phyloP scores from a whole-genome alignment of 495 filamentous ascomycete genomes.

The Aspergillus leporis region DNA sequence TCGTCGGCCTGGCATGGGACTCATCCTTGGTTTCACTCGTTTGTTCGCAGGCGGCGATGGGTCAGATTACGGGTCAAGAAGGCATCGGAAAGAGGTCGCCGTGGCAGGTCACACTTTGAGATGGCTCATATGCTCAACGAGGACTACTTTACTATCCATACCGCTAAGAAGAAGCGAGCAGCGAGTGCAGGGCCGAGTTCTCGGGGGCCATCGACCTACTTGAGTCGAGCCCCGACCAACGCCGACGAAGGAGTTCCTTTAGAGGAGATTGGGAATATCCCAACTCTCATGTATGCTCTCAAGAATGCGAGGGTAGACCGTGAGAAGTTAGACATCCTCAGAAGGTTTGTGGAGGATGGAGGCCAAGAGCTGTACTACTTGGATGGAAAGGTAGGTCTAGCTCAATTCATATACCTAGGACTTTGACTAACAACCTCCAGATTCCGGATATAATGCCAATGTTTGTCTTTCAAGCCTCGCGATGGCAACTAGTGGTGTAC shows the following conservation, averaged over 20 bases:
- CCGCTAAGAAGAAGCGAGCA: constrained; percentile 38
- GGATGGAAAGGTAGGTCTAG: constrained; percentile 53
- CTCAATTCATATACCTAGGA: neutral
- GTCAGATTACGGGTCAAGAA: constrained; percentile 75
- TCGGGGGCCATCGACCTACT: constrained; percentile 32
- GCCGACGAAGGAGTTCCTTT: constrained; percentile 36
- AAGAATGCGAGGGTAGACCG: constrained; percentile 76
- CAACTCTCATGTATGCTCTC: constrained; percentile 62
- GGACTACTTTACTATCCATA: constrained; percentile 87
- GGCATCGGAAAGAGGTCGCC: constrained; percentile 22
- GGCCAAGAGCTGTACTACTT: constrained; percentile 80
- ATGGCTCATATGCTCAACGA: constrained; percentile 66
- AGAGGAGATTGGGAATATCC: constrained; percentile 66
- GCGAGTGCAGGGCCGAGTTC: constrained; percentile 34
- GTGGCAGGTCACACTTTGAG: constrained; percentile 34
- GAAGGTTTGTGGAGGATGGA: constrained; percentile 75
- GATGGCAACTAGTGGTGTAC: constrained; percentile 69
- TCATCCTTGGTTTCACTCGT: constrained; percentile 88
- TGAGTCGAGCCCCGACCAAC: constrained; percentile 30
- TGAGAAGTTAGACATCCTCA: constrained; percentile 81
- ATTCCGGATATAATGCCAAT: constrained; percentile 83
- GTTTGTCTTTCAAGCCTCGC: constrained; percentile 87
- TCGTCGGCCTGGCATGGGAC: constrained; percentile 89
- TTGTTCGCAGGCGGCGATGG: constrained; percentile 88
- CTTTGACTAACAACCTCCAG: constrained; percentile 17